These are phyloP conservation scores for Ascochyta lentis DNA, from an alignment of 2,329 filamentous ascomycete genomes.

Conservation along the genomic window DNA sequence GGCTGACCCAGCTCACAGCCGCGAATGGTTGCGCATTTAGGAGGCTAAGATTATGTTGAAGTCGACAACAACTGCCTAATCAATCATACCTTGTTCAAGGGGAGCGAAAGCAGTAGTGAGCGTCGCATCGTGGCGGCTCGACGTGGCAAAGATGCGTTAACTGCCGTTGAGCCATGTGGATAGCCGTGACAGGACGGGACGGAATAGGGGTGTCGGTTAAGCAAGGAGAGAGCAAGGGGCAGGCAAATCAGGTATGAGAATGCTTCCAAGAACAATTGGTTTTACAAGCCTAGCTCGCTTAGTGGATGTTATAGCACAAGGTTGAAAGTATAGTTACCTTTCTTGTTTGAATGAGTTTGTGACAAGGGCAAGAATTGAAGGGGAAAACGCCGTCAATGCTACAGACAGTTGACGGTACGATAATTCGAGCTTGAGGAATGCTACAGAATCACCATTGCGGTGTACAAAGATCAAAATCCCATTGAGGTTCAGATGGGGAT, in stretches of 20 bases:
- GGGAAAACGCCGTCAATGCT: neutral
- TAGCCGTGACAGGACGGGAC: slow-evolving; percentile 20
- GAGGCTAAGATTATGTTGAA: slow-evolving; percentile 7
- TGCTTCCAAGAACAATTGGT: slow-evolving; percentile 15
- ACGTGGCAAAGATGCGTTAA: slow-evolving; percentile 30
- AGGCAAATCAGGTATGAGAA: slow-evolving; percentile 26
- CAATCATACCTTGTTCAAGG: neutral
- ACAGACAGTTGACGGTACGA: neutral
- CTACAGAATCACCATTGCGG: neutral
- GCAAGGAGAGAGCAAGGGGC: slow-evolving; percentile 16
- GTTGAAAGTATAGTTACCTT: slow-evolving; percentile 24
- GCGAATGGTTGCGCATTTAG: slow-evolving; percentile 14
- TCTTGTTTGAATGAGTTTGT: neutral
- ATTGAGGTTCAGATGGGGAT: neutral
- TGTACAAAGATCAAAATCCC: too few relatives aligned
- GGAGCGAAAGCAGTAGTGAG: neutral
- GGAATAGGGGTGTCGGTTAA: slow-evolving; percentile 30
- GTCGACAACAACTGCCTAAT: slow-evolving; percentile 15
- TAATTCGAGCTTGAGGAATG: neutral
- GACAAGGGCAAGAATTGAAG: neutral
- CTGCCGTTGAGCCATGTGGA: slow-evolving; percentile 33
- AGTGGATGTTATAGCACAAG: slow-evolving; percentile 37
- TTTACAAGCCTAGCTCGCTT: slow-evolving; percentile 21
- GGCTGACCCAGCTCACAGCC: slow-evolving; percentile 11
- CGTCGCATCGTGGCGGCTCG: neutral